These are phyloP conservation scores for Phytophthora macrochlamydospora DNA, from an alignment of 352 stramenopile genomes.

Conservation along the genomic window DNA sequence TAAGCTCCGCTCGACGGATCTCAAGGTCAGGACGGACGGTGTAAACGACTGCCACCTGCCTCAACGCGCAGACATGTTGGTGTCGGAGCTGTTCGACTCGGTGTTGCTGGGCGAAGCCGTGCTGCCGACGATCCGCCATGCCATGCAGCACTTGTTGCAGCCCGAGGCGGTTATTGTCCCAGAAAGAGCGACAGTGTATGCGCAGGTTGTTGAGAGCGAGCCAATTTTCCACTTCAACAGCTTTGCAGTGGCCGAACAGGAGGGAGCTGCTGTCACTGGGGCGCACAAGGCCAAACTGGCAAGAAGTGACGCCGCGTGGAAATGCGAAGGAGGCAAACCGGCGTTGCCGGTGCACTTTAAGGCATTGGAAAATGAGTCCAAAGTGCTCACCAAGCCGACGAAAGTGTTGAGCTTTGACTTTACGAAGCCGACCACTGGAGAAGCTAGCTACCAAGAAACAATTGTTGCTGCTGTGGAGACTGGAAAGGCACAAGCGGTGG, in stretches of 20 bases:
- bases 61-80: slow-evolving; percentile 86
- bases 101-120: slow-evolving; percentile 90
- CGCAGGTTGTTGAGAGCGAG: slow-evolving; percentile 71
- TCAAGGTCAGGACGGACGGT: slow-evolving; percentile 42
- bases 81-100: slow-evolving; percentile 94
- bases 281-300: slow-evolving; percentile 38
- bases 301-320: slow-evolving; percentile 58
- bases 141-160: slow-evolving; percentile 64
- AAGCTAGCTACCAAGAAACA: slow-evolving; percentile 41
- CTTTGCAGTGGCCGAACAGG: slow-evolving; percentile 37
- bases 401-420: slow-evolving; percentile 77
- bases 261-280: background rate
- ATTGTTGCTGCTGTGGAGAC: slow-evolving; percentile 34
- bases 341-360: slow-evolving; percentile 72
- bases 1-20: slow-evolving; percentile 72
- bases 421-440: slow-evolving; percentile 34
- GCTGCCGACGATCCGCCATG: slow-evolving; percentile 84
- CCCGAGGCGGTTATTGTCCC: slow-evolving; percentile 71
- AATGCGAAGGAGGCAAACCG: slow-evolving; percentile 66
- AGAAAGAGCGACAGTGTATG: slow-evolving; percentile 67
- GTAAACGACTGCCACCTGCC: slow-evolving; percentile 51
- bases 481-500: slow-evolving; percentile 62
- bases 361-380: slow-evolving; percentile 41
- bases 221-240: slow-evolving; percentile 75
- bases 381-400: slow-evolving; percentile 44